Evolutionary conservation across 2,329 filamentous ascomycete species (phyloP), one percentile per base, ranked within the genome.

Genomic region (Aspergillus intermedius): DNA sequence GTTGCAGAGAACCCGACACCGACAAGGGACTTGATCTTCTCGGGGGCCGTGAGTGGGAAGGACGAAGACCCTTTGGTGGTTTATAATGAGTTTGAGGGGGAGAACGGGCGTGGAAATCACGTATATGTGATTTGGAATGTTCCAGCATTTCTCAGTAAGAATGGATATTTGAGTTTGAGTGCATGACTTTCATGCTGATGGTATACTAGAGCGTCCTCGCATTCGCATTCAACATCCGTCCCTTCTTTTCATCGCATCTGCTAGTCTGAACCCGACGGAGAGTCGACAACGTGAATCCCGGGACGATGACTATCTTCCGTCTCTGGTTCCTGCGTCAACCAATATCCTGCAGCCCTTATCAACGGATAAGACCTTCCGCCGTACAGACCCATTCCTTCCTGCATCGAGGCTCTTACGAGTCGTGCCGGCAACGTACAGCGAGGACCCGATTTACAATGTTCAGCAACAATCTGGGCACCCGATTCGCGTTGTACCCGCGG

Each of bases 321-420:
- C 76, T 43, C 69, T 75, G 42, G 67, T 78, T n/a, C 77, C 79
- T 5, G 70, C 77, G n/a, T 77, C 80, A 1, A 66, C 74, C 8
- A 83, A 83, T 51, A 70, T 83, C 13, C 68, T 83, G 8, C 75
- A 81, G 53, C 69, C 80, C 3, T 73, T 83, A 45, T 71, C 74
- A 19, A 70, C 68, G 41, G 75, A 78, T 51, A 74, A 75, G 40
- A 67, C 69, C 2, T 62, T 77, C 25, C 60, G 61, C n/a, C 68
- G 70, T 21, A 68, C 72, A 23, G 66, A 74, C 41, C 76, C 79
- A 21, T 77, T 77, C 50, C 71, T 83, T 9, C 78, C 79, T n/a
- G 77, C 79, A 21, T 76, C 77, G 40, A 70, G 78, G 43, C 74
- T 83, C 44, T 73, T 77, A 52, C 79, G 79, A 53, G 76, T 82